Evolutionary conservation across 371 early-diverging fungal species (phyloP).

Genomic region (Haplosporangium sp.): DNA sequence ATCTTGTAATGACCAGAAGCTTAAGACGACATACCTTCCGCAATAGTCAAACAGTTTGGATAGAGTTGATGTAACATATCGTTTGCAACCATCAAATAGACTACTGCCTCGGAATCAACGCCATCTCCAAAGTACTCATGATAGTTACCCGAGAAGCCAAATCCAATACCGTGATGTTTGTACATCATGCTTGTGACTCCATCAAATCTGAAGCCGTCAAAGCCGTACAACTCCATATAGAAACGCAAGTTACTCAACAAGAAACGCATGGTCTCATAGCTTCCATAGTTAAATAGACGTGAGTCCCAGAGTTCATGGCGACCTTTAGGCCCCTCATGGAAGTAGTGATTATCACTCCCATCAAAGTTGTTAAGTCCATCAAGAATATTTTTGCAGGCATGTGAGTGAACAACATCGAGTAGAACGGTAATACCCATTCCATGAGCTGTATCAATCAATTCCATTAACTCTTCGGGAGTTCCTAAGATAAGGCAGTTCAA

Average conservation of each 20-base stretch:
- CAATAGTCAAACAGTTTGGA: conserved; percentile 87
- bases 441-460: conserved; percentile 94
- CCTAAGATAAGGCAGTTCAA: conserved; percentile 27
- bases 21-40: conserved; percentile 72
- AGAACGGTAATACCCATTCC: conserved; percentile 88
- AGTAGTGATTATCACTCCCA: conserved; percentile 95
- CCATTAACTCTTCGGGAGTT: conserved; percentile 91
- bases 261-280: conserved; percentile 92
- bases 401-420: conserved; percentile 96
- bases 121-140: conserved; percentile 91
- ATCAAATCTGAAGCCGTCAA: conserved; percentile 98
- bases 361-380: conserved; percentile 97
- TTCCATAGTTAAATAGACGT: conserved; percentile 94
- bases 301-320: conserved; percentile 96
- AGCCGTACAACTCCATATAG: conserved; percentile 89
- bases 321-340: conserved; percentile 91
- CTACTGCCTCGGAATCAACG: conserved; percentile 89
- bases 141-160: conserved; percentile 94
- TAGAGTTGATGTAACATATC: conserved; percentile 84
- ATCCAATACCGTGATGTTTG: conserved; percentile 93
- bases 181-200: conserved; percentile 98
- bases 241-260: conserved; percentile 93
- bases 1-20: no score
- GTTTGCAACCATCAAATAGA: conserved; percentile 93
- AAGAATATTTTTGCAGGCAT: conserved; percentile 92